A percentile compares a stretch with the other conserved stretches of the same genome.
phyloP scores from a whole-genome alignment of 495 filamentous ascomycete species.

The Physcia stellaris region DNA sequence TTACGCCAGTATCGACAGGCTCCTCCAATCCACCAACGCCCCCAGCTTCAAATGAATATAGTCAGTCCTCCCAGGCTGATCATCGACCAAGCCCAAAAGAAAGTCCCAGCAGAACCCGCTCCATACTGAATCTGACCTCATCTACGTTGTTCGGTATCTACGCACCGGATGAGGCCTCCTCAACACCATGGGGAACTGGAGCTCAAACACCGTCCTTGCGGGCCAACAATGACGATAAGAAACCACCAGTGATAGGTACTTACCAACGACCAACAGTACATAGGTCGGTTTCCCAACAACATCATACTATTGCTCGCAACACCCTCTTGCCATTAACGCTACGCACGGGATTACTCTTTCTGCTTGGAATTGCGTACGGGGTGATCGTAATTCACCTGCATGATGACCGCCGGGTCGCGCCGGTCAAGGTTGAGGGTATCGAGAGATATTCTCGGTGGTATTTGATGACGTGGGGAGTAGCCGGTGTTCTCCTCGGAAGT shows the following conservation, averaged over 20 bases:
- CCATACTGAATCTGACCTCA: slow-evolving; percentile 74
- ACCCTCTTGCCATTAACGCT: slow-evolving; percentile 33
- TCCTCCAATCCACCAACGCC: slow-evolving; percentile 37
- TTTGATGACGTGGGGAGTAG: slow-evolving; percentile 64
- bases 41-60: slow-evolving; percentile 20
- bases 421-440: slow-evolving; percentile 43
- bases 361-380: slow-evolving; percentile 73
- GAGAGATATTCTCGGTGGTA: slow-evolving; percentile 54
- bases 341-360: slow-evolving; percentile 57
- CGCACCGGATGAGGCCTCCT: slow-evolving; percentile 43
- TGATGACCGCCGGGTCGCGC: slow-evolving; percentile 48
- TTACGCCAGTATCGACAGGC: slow-evolving; percentile 39
- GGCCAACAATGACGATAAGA: slow-evolving; percentile 12
- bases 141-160: slow-evolving; percentile 89
- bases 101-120: slow-evolving; percentile 49
- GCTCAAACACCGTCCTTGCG: slow-evolving; percentile 42
- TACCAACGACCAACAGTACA: slow-evolving; percentile 7
- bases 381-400: slow-evolving; percentile 74
- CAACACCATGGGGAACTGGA: slow-evolving; percentile 59
- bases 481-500: slow-evolving; percentile 62
- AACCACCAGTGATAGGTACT: slow-evolving; percentile 11
- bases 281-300: slow-evolving; percentile 13
- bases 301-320: slow-evolving; percentile 1
- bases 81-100: slow-evolving; percentile 21
- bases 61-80: slow-evolving; percentile 13